Percentiles rank a stretch among this genome's conserved stretches.
phyloP scores from a whole-genome alignment of 345 rosid genomes.

The Punica granatum region DNA sequence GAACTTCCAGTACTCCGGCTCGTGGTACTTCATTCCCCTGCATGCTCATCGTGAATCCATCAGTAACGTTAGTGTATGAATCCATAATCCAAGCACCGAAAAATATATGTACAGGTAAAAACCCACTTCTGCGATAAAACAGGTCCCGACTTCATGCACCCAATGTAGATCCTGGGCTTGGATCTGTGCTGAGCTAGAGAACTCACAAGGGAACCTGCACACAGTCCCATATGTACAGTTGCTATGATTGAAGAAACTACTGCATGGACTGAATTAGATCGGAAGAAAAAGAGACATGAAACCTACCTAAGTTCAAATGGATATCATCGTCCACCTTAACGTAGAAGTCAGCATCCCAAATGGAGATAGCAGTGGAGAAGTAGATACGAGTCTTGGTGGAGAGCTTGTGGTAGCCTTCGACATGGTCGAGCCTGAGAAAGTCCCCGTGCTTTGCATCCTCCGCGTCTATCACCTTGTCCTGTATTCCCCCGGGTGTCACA shows the following conservation, averaged over 20 bases:
- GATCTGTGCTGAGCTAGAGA: conserved; percentile 48
- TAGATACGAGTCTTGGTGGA: conserved; percentile 77
- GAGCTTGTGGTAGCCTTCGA: conserved; percentile 79
- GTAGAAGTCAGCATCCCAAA: conserved; percentile 81
- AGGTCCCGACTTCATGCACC: conserved; percentile 97
- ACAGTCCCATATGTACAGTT: neutral
- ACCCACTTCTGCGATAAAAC: conserved; percentile 72
- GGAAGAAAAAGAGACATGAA: neutral
- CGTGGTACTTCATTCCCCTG: conserved; percentile 77
- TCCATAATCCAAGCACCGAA: neutral
- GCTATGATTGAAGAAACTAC: neutral
- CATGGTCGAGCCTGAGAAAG: conserved; percentile 69
- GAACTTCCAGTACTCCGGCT: conserved; percentile 91
- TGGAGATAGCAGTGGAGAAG: conserved; percentile 62
- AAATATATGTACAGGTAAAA: too few relatives aligned
- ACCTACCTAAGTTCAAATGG: conserved; percentile 62
- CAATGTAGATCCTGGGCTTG: conserved; percentile 70
- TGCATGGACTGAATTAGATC: neutral
- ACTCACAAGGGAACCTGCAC: conserved; percentile 41
- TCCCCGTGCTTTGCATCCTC: conserved; percentile 65
- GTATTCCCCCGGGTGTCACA: conserved; percentile 63
- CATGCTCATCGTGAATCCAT: neutral
- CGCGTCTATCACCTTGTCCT: conserved; percentile 62
- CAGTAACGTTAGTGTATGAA: neutral
- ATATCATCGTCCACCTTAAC: conserved; percentile 88